A percentile compares a stretch with the other conserved stretches of the same genome.
Evolutionary conservation across 2,329 filamentous ascomycete genomes (phyloP).

Genomic region (Neophaeococcomyces aloes): DNA sequence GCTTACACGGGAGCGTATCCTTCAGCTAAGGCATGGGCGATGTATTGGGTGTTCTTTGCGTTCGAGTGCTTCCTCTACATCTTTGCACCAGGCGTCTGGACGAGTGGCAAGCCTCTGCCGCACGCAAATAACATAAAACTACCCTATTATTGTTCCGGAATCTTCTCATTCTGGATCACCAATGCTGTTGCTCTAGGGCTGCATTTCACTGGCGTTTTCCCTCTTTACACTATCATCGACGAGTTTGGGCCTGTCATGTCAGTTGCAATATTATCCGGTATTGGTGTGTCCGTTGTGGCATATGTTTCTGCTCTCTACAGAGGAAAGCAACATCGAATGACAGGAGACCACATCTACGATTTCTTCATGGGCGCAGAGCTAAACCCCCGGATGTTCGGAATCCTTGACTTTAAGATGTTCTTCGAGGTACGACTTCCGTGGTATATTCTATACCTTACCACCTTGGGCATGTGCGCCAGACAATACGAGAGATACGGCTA

Average conservation of each 20-base stretch:
- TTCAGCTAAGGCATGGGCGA: constrained; percentile 68
- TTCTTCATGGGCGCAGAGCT: constrained; percentile 87
- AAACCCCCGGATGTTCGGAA: constrained; percentile 74
- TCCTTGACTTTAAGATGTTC: constrained; percentile 90
- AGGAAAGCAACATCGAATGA: constrained; percentile 86
- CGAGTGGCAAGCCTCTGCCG: constrained; percentile 76
- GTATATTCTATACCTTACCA: constrained; percentile 77
- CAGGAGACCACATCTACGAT: constrained; percentile 67
- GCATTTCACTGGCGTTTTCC: constrained; percentile 77
- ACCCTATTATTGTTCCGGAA: constrained; percentile 86
- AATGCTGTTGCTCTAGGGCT: constrained; percentile 59
- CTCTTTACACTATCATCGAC: constrained; percentile 82
- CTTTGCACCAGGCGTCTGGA: constrained; percentile 73
- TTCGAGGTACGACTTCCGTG: constrained; percentile 86
- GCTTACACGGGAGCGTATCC: constrained; percentile 81
- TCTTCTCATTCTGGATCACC: constrained; percentile 78
- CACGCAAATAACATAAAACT: constrained; percentile 77
- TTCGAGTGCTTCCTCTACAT: constrained; percentile 78
- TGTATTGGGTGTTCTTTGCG: constrained; percentile 90
- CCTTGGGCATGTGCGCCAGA: constrained; percentile 63
- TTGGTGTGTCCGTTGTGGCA: constrained; percentile 67
- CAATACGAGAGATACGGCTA: constrained; percentile 81
- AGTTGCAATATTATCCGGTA: constrained; percentile 86
- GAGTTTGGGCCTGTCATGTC: constrained; percentile 90
- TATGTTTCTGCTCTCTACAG: constrained; percentile 76